Evolutionary conservation across 2,329 filamentous ascomycete species (phyloP).

Genomic region (Aspergillus costaricaensis): DNA sequence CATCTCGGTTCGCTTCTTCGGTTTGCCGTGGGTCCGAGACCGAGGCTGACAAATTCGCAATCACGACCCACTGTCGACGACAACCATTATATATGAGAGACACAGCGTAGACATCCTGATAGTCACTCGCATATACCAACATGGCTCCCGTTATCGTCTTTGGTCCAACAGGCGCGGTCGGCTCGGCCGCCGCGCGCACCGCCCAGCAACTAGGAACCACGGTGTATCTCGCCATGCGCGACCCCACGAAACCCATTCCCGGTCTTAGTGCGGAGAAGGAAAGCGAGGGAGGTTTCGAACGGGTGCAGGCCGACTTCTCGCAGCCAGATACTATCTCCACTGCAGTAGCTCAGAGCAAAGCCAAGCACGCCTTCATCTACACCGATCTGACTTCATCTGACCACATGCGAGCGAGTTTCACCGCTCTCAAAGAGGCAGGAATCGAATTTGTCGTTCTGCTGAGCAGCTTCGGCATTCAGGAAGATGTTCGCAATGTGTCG

Average conservation of each 20-base stretch:
- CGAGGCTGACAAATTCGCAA: not conserved
- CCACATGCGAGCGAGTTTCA: constrained; percentile 43
- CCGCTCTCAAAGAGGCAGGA: constrained; percentile 49
- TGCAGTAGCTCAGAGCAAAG: constrained; percentile 44
- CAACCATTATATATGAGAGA: too few relatives aligned
- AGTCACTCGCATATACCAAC: not conserved
- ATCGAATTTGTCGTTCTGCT: constrained; percentile 52
- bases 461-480: constrained; percentile 43
- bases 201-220: constrained; percentile 46
- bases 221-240: constrained; percentile 53
- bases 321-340: constrained; percentile 42
- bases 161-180: constrained; percentile 53
- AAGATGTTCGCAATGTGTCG: constrained; percentile 28
- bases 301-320: constrained; percentile 50
- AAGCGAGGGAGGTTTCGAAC: constrained; percentile 32
- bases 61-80: too few relatives aligned
- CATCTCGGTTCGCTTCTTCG: not conserved
- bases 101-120: not conserved
- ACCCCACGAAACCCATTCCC: constrained; percentile 47
- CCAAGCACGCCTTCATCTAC: constrained; percentile 55
- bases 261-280: constrained; percentile 34
- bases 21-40: not conserved
- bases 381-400: constrained; percentile 34
- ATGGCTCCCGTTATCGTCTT: constrained; percentile 47
- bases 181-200: constrained; percentile 41